Conservation (phyloP, 2,329 filamentous ascomycete species). For the Penicillium sp. region DNA sequence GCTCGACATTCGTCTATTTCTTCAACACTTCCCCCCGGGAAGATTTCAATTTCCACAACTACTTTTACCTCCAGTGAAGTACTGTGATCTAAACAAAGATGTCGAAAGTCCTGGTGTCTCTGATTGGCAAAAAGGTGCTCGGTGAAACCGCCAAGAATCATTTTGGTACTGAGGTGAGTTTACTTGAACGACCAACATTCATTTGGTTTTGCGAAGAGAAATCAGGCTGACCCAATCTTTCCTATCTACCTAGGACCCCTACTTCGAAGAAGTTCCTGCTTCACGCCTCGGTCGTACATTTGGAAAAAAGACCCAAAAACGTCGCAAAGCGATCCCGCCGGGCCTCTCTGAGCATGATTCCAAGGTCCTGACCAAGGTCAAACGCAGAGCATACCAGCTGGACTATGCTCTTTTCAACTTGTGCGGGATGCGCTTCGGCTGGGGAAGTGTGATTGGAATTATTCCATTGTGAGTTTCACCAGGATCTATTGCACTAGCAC, state of each 20-base stretch:
- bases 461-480: slow-evolving; percentile 70
- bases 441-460: slow-evolving; percentile 81
- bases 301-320: slow-evolving; percentile 72
- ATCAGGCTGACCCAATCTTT: slow-evolving; percentile 6
- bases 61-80: background rate
- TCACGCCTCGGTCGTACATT: slow-evolving; percentile 66
- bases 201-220: background rate
- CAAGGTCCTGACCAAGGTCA: slow-evolving; percentile 79
- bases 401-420: slow-evolving; percentile 83
- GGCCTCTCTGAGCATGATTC: slow-evolving; percentile 82
- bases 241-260: slow-evolving; percentile 68
- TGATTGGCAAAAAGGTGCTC: slow-evolving; percentile 37
- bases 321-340: slow-evolving; percentile 78
- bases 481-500: background rate
- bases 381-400: slow-evolving; percentile 78
- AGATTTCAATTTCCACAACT: background rate
- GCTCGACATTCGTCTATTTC: slow-evolving; percentile 1
- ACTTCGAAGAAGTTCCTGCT: slow-evolving; percentile 78
- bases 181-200: slow-evolving; percentile 7
- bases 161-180: slow-evolving; percentile 44
- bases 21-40: background rate
- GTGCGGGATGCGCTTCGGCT: slow-evolving; percentile 81
- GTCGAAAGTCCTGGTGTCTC: slow-evolving; percentile 29
- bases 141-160: slow-evolving; percentile 43
- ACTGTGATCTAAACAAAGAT: slow-evolving; percentile 19